phyloP scores from a whole-genome alignment of 1,139 yeast species.

The Kodamaea alishanica region DNA sequence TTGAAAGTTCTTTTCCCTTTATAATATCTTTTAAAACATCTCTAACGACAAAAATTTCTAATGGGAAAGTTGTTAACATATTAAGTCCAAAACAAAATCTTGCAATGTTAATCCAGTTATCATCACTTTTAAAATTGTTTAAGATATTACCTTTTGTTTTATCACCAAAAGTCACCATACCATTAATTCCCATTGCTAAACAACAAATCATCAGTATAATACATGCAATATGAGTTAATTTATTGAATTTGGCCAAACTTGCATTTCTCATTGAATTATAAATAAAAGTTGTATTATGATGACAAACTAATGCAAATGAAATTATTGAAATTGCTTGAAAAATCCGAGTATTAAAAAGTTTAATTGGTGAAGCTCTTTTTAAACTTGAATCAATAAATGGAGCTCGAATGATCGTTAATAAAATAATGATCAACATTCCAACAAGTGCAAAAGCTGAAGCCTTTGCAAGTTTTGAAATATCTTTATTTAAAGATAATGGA shows the following conservation, averaged over 20 bases:
- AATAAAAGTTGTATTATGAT: slow-evolving; percentile 87
- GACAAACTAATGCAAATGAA: slow-evolving; percentile 92
- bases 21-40: slow-evolving; percentile 75
- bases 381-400: slow-evolving; percentile 51
- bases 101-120: slow-evolving; percentile 74
- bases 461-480: slow-evolving; percentile 81
- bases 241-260: slow-evolving; percentile 67
- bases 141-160: slow-evolving; percentile 81
- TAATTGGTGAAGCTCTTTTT: slow-evolving; percentile 43
- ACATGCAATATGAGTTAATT: slow-evolving; percentile 81
- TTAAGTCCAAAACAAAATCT: slow-evolving; percentile 89
- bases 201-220: slow-evolving; percentile 78
- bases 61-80: slow-evolving; percentile 90
- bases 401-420: slow-evolving; percentile 70
- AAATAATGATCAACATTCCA: slow-evolving; percentile 77
- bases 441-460: slow-evolving; percentile 84
- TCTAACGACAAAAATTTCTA: slow-evolving; percentile 85
- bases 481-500: slow-evolving; percentile 77
- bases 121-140: slow-evolving; percentile 78
- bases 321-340: slow-evolving; percentile 91
- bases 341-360: slow-evolving; percentile 60
- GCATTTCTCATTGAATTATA: slow-evolving; percentile 79
- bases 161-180: slow-evolving; percentile 71
- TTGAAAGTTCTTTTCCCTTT: slow-evolving; percentile 31
- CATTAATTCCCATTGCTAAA: slow-evolving; percentile 74